phyloP scores from a whole-genome alignment of 2,329 filamentous ascomycete genomes.

The Periconia sp. region DNA sequence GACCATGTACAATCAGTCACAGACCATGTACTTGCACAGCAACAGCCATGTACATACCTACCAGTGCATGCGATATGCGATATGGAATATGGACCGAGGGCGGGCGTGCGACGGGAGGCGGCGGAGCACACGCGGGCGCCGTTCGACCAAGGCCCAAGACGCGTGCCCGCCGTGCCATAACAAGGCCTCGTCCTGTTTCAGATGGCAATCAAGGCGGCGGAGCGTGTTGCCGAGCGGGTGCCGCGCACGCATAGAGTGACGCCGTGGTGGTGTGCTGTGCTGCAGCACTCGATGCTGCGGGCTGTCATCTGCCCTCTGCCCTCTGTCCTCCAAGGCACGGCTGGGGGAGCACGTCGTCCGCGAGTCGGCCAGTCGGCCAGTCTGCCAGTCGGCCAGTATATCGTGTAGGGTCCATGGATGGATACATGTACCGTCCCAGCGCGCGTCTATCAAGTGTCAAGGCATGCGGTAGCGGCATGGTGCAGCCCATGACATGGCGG shows the following conservation, averaged over 20 bases:
- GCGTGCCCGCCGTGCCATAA: slow-evolving; percentile 32
- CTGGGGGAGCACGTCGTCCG: not conserved
- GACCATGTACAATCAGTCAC: no score
- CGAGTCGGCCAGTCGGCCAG: not conserved
- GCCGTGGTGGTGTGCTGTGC: not conserved
- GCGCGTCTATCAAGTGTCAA: no score
- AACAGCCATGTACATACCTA: not conserved
- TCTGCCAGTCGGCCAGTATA: not conserved
- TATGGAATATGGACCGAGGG: no score
- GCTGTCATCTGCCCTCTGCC: no score
- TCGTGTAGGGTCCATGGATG: no score
- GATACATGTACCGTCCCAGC: no score
- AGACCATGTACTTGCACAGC: no score
- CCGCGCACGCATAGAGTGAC: slow-evolving; percentile 6
- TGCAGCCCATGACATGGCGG: not conserved
- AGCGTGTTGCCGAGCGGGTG: slow-evolving; percentile 27
- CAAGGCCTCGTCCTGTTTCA: slow-evolving; percentile 36
- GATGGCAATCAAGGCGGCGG: slow-evolving; percentile 31
- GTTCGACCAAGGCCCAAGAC: slow-evolving; percentile 38
- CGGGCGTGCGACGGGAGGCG: slow-evolving; percentile 25
- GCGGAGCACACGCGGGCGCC: slow-evolving; percentile 36
- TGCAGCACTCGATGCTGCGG: slow-evolving; percentile 14
- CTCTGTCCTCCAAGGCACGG: no score
- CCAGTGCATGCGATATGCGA: no score
- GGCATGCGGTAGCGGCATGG: not conserved